These are phyloP conservation scores for Filosporella fistucella DNA, from an alignment of 495 filamentous ascomycete genomes.

Conservation along the genomic window DNA sequence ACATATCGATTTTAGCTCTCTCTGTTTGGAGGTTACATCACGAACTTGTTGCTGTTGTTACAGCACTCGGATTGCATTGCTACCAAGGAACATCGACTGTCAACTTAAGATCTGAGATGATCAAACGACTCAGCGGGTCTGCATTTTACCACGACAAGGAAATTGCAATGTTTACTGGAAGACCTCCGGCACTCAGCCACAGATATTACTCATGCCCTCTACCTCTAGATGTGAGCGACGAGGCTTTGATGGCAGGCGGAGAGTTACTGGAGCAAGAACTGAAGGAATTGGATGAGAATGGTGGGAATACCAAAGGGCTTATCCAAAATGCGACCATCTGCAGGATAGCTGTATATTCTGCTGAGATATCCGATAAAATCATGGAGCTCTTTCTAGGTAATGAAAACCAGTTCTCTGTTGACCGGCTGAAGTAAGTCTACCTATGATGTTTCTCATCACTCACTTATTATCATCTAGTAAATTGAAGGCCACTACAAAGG, in stretches of 20 bases:
- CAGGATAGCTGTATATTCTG: background rate
- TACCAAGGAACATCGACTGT: conserved; percentile 2
- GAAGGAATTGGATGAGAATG: conserved; percentile 8
- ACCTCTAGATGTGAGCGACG: conserved; percentile 14
- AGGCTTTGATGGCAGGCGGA: conserved; percentile 1
- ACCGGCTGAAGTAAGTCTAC: conserved; percentile 39
- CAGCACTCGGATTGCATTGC: conserved; percentile 8
- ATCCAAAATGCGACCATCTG: conserved; percentile 5
- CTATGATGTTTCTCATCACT: background rate
- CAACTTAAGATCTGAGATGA: conserved; percentile 3
- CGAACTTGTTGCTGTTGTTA: conserved; percentile 39
- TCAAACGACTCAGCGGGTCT: conserved; percentile 3
- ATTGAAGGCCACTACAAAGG: background rate
- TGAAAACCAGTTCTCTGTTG: conserved; percentile 36
- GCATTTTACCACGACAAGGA: conserved; percentile 11
- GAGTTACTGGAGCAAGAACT: conserved; percentile 2
- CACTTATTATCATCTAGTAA: background rate
- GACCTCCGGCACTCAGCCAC: conserved; percentile 14
- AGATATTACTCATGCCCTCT: conserved; percentile 29
- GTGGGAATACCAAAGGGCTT: conserved; percentile 10
- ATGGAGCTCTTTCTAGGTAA: conserved; percentile 36
- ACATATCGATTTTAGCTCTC: conserved; percentile 31
- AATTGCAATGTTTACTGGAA: conserved; percentile 11
- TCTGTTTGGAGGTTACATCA: conserved; percentile 49
- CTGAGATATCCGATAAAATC: conserved; percentile 11